Evolutionary conservation across 1,139 yeast genomes (phyloP).

Genomic region (Yamadazyma siamensis): DNA sequence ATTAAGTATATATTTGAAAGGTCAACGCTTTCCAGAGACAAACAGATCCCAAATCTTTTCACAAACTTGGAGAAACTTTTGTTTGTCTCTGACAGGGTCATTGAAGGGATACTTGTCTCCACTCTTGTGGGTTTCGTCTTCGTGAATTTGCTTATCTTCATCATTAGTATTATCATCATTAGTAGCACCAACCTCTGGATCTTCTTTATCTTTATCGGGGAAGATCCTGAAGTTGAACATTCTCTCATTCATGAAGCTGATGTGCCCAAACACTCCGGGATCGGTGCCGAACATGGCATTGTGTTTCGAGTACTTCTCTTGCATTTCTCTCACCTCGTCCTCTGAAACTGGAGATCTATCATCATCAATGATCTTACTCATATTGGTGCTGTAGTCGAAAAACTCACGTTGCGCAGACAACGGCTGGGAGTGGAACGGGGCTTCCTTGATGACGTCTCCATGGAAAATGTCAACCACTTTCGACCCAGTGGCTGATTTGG

Average conservation of each 20-base stretch:
- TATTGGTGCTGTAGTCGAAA: slow-evolving; percentile 23
- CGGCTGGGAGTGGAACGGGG: slow-evolving; percentile 55
- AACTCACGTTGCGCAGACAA: slow-evolving; percentile 49
- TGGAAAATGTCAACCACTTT: slow-evolving; percentile 49
- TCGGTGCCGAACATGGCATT: slow-evolving; percentile 4
- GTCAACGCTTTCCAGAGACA: too few relatives aligned
- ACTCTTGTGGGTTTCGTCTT: too few relatives aligned
- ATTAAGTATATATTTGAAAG: too few relatives aligned
- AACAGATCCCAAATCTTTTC: slow-evolving; percentile 56
- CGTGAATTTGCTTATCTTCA: slow-evolving; percentile 5
- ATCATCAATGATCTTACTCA: slow-evolving; percentile 18
- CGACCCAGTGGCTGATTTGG: slow-evolving; percentile 1
- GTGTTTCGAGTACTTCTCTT: slow-evolving; percentile 23
- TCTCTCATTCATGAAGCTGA: slow-evolving; percentile 42
- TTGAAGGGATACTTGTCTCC: not conserved
- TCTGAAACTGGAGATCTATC: slow-evolving; percentile 37
- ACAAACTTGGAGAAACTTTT: slow-evolving; percentile 50
- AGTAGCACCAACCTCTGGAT: too few relatives aligned
- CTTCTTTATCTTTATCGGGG: slow-evolving; percentile 7
- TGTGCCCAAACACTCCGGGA: slow-evolving; percentile 37
- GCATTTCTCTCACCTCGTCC: slow-evolving; percentile 39
- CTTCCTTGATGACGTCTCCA: slow-evolving; percentile 44
- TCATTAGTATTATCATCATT: slow-evolving; percentile 5
- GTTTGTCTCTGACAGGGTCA: slow-evolving; percentile 26
- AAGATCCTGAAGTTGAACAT: slow-evolving; percentile 42